Conservation (phyloP, 2,329 filamentous ascomycete species). For the Teratosphaeriaceae sp. region DNA sequence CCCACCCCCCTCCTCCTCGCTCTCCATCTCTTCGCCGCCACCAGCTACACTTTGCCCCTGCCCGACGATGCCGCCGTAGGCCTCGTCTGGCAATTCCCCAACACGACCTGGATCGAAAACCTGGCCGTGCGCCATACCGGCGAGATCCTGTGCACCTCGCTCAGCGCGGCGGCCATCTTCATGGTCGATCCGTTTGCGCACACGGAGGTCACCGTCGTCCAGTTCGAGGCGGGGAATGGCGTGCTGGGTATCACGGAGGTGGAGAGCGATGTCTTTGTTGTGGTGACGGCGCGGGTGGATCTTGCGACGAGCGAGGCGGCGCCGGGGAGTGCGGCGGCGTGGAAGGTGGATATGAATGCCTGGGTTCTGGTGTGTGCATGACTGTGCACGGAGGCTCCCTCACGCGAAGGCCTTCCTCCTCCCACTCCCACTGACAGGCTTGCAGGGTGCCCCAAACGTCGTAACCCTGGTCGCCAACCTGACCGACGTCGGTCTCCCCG, state of each 20-base stretch:
- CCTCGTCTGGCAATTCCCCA: conserved; percentile 3
- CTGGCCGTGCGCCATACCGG: conserved; percentile 5
- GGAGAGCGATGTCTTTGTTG: conserved; percentile 4
- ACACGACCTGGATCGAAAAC: conserved; percentile 10
- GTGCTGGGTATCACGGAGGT: conserved; percentile 5
- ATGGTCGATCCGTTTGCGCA: conserved; percentile 6
- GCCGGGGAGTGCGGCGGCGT: conserved; percentile 4
- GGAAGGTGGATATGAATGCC: conserved; percentile 6
- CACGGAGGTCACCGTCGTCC: not conserved
- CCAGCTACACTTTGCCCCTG: not conserved
- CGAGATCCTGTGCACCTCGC: conserved; percentile 4
- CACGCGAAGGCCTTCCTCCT: too few relatives aligned
- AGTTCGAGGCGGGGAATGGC: conserved; percentile 4
- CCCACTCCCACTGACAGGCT: not conserved
- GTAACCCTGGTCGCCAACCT: conserved; percentile 4
- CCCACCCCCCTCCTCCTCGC: too few relatives aligned
- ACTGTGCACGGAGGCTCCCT: too few relatives aligned
- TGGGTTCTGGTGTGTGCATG: conserved; percentile 1
- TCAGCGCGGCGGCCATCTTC: conserved; percentile 5
- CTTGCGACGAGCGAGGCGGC: not conserved
- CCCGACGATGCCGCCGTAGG: conserved; percentile 1
- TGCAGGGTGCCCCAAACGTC: not conserved
- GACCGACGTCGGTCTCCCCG: conserved; percentile 4
- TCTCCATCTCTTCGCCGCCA: not conserved
- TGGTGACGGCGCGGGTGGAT: conserved; percentile 1